Base-by-base conservation (phyloP, 495 filamentous ascomycete genomes). In the Copromyces sp. region DNA sequence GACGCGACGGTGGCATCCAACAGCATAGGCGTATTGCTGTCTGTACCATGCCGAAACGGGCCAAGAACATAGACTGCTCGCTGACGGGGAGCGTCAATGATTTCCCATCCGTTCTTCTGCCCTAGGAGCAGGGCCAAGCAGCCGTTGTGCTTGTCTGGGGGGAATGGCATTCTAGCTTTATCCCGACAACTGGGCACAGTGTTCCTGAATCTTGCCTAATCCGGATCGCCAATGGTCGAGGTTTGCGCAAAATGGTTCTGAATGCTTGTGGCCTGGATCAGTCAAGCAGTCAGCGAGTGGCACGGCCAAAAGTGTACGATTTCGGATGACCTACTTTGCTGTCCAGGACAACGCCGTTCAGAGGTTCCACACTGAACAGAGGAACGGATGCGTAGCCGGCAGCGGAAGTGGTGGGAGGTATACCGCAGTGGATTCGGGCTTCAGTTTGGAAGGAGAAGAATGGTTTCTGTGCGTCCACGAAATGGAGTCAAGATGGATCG, bases 1-100 rank as follows among this genome's bases (percentile, higher is more conserved):
- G 68, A 69, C 70, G 39, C 70, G 70, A 72, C 72, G 70, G 71
- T 75, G 47, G 72, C 76, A 68, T 38, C 41, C 68, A 39, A 65
- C 65, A 73, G 39, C 42, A 40, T 72, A 68, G 59, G 65, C 39
- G 71, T 71, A 6, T 68, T 74, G 75, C 47, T 71, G 73, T 41
- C 70, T 69, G 53, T 20, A 47, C 74, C 29, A 76, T 69, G 40
- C 74, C 74, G 39, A 74, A 74, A 70, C 41, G 73, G 75, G 41
- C 69, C 65, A 72, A 61, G 32, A 68, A 39, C 53, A 68, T 65
- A 20, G 53, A 61, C 53, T 32, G 53, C 53, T 32, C 24, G 29
- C 29, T 32, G 53, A 35, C 29, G 53, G 53, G 12, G 24, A 29
- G 9, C 47, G 47, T 65, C 53, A 65, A 17, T 29, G 53, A 65